Percentiles rank a stretch among this genome's conserved stretches.
Evolutionary conservation across 2,329 filamentous ascomycete species (phyloP).

Genomic region (Aspergillus chevalieri): DNA sequence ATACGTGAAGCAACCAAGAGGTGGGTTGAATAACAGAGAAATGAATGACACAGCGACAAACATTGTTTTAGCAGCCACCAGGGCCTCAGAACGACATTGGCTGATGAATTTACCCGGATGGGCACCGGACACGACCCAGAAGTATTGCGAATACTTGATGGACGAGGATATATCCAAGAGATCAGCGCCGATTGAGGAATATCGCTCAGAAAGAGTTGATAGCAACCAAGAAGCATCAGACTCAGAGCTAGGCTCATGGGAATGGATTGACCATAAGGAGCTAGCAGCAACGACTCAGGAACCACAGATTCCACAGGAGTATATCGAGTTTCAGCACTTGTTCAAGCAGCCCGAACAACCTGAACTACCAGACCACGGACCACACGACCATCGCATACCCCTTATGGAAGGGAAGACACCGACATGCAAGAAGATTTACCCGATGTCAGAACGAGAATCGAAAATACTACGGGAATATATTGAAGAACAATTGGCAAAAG

Average conservation of each 20-base stretch:
- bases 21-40: background rate
- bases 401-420: background rate
- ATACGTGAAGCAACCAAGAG: background rate
- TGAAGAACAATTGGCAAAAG: background rate
- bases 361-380: background rate
- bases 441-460: background rate
- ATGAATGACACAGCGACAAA: background rate
- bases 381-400: background rate
- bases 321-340: too few relatives aligned
- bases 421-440: background rate
- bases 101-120: background rate
- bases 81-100: background rate
- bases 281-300: too few relatives aligned
- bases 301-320: too few relatives aligned
- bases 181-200: background rate
- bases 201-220: background rate
- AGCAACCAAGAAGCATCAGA: background rate
- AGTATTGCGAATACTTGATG: background rate
- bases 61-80: background rate
- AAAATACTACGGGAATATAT: background rate
- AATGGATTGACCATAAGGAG: background rate
- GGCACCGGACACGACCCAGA: background rate
- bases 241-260: background rate
- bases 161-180: background rate
- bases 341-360: background rate